Evolutionary conservation across 2,329 filamentous ascomycete genomes (phyloP).

Genomic region (Rutstroemia sp.): DNA sequence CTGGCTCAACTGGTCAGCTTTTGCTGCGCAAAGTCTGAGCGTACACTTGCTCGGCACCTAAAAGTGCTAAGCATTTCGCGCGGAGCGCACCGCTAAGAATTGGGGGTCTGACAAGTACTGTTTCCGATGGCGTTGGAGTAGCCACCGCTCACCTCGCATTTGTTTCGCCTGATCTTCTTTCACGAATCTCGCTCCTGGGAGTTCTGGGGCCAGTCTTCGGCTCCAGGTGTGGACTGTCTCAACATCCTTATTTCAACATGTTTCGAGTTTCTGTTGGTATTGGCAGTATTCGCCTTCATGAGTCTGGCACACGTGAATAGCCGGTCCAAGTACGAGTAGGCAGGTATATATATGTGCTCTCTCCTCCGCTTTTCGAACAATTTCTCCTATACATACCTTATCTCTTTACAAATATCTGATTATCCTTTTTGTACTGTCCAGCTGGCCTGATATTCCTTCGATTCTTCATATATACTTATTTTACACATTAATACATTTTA

Average conservation of each 20-base stretch:
- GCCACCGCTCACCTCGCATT: neutral
- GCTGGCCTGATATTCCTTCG: constrained; percentile 4
- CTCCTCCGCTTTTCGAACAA: neutral
- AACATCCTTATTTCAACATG: neutral
- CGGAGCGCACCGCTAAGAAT: neutral
- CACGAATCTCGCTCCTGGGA: neutral
- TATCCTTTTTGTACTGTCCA: neutral
- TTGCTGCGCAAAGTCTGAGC: too few species aligned
- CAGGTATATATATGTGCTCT: neutral
- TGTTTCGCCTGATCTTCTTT: constrained; percentile 1
- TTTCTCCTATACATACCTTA: neutral
- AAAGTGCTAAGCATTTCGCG: neutral
- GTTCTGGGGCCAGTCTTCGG: neutral
- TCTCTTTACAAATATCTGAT: neutral
- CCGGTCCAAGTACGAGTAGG: too few species aligned
- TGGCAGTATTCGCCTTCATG: neutral
- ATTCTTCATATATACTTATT: neutral
- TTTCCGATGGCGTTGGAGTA: constrained; percentile 3
- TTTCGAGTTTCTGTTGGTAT: neutral
- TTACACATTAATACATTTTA: neutral
- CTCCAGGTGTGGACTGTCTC: neutral
- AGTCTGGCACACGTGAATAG: too few species aligned
- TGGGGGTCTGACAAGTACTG: constrained; percentile 4
- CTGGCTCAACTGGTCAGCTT: too few species aligned
- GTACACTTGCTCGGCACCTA: neutral